phyloP scores from a whole-genome alignment of 2,329 filamentous ascomycete genomes.

The Penicillium sp. region DNA sequence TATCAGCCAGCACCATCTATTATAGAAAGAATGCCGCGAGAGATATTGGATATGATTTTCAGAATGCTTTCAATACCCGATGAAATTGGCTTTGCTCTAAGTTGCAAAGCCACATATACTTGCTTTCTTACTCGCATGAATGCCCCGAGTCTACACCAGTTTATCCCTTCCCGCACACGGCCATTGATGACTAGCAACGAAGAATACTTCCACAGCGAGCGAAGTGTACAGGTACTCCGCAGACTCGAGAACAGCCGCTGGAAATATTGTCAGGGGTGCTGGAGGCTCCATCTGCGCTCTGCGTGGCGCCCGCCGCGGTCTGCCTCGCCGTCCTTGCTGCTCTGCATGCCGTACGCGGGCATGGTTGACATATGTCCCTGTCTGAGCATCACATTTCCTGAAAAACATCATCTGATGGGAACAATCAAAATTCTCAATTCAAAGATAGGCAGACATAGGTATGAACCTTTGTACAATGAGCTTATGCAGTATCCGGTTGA shows the following conservation, averaged over 20 bases:
- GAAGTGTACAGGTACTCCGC: neutral
- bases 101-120: neutral
- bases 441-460: too few relatives aligned
- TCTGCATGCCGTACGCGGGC: neutral
- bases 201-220: neutral
- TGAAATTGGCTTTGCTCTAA: neutral
- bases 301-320: neutral
- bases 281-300: neutral
- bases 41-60: neutral
- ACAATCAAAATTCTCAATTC: too few relatives aligned
- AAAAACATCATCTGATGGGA: too few relatives aligned
- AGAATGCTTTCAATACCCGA: neutral
- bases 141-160: neutral
- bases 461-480: too few relatives aligned
- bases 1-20: neutral
- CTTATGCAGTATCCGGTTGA: neutral
- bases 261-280: neutral
- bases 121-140: neutral
- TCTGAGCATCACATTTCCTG: neutral
- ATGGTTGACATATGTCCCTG: neutral
- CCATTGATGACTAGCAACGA: neutral
- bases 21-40: neutral
- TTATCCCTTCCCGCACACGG: neutral
- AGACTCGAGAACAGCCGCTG: neutral
- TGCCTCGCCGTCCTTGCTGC: too few relatives aligned